These are phyloP conservation scores for Papiliotrema nemorosa DNA, from an alignment of 1,284 basidiomycete species.

Conservation along the genomic window DNA sequence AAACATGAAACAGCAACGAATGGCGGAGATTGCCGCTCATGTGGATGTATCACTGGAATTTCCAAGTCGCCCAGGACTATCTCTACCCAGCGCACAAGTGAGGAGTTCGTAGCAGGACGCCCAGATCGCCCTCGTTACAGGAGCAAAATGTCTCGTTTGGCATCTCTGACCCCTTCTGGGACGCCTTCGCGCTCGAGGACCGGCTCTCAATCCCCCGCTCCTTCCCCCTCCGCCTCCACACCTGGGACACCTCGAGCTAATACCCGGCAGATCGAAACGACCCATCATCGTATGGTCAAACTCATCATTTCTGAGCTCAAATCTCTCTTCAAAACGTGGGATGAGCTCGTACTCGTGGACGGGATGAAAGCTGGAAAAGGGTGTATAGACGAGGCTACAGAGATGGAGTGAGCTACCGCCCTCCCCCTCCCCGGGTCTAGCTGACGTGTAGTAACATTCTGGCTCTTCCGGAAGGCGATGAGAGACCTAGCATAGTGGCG, in stretches of 20 bases:
- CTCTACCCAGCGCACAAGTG: no score
- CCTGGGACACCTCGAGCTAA: not conserved
- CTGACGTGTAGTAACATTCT: slow-evolving; percentile 33
- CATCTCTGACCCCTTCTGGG: slow-evolving; percentile 55
- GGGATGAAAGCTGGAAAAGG: slow-evolving; percentile 41
- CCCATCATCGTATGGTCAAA: slow-evolving; percentile 42
- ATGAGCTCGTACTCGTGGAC: slow-evolving; percentile 38
- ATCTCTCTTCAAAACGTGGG: slow-evolving; percentile 37
- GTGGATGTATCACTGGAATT: no score
- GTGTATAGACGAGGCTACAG: slow-evolving; percentile 32
- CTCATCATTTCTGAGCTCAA: slow-evolving; percentile 34
- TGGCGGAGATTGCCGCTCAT: no score
- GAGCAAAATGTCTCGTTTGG: slow-evolving; percentile 33
- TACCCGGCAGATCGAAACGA: slow-evolving; percentile 24
- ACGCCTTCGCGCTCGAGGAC: slow-evolving; percentile 46
- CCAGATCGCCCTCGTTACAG: no score
- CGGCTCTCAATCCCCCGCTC: slow-evolving; percentile 41
- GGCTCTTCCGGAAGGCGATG: slow-evolving; percentile 22
- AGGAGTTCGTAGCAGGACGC: no score
- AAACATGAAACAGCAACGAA: not conserved
- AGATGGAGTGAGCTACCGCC: slow-evolving; percentile 35
- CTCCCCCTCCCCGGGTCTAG: not conserved
- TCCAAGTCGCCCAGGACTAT: no score
- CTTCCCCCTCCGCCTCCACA: slow-evolving; percentile 12
- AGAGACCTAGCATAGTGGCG: slow-evolving; percentile 27